Percentiles rank a stretch among this genome's conserved stretches.
Conservation (phyloP, 2,329 filamentous ascomycete species). For the Alternaria gansuensis region DNA sequence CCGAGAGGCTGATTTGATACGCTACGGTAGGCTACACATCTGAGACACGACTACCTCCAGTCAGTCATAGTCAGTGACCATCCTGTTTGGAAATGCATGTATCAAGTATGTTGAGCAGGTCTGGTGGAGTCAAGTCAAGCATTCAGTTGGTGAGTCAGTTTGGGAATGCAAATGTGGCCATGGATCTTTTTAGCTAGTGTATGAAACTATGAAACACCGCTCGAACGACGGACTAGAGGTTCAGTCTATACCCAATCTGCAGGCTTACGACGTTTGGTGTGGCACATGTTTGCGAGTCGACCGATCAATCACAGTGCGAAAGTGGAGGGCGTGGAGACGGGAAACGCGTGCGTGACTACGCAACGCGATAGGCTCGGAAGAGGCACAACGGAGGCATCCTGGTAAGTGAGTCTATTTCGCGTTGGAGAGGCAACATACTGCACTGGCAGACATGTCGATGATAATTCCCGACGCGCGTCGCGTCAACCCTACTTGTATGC, state of each 20-base stretch:
- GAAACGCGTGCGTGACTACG: constrained; percentile 36
- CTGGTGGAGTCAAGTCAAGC: neutral
- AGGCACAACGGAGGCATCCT: constrained; percentile 25
- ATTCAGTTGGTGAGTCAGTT: neutral
- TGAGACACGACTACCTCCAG: constrained; percentile 24
- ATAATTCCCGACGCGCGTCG: constrained; percentile 41
- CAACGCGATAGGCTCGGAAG: constrained; percentile 30
- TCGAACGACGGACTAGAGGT: constrained; percentile 10
- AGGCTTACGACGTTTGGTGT: constrained; percentile 24
- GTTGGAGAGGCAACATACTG: constrained; percentile 5
- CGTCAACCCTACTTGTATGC: constrained; percentile 24
- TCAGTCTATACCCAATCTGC: neutral
- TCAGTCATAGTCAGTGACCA: constrained; percentile 1
- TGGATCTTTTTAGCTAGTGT: constrained; percentile 6
- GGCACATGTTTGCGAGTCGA: constrained; percentile 25
- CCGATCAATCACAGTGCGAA: constrained; percentile 34
- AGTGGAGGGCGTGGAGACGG: constrained; percentile 23
- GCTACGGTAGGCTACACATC: constrained; percentile 26
- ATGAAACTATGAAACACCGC: constrained; percentile 7
- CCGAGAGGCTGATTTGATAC: constrained; percentile 19
- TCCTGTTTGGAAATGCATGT: constrained; percentile 5
- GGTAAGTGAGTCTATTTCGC: constrained; percentile 16
- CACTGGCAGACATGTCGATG: constrained; percentile 8
- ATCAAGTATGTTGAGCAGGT: constrained; percentile 8
- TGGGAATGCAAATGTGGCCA: constrained; percentile 1